Conservation (phyloP, 768 basidiomycete species). For the Auricularia sp. region DNA sequence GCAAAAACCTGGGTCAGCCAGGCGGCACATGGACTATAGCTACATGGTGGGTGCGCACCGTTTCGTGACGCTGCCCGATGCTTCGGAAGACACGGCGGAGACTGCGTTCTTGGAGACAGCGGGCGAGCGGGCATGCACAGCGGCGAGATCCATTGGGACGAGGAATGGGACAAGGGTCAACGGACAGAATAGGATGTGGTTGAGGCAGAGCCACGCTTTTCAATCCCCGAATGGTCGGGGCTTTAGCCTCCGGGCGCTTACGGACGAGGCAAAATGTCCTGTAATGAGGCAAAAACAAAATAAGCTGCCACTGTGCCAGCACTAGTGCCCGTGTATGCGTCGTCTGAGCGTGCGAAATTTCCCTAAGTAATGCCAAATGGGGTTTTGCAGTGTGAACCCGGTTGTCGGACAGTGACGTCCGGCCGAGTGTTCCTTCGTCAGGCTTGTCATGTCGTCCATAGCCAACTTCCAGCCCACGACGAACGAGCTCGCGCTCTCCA, state of each 20-base stretch:
- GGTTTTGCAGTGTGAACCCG: neutral
- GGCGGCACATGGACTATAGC: neutral
- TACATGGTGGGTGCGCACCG: conserved; percentile 35
- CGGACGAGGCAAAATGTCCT: too few species aligned
- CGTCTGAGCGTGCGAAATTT: too few species aligned
- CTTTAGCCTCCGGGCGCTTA: too few species aligned
- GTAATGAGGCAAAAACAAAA: neutral
- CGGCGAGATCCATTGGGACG: neutral
- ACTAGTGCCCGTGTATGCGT: too few species aligned
- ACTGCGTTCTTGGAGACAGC: conserved; percentile 39
- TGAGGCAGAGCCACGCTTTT: neutral
- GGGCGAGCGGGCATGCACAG: neutral
- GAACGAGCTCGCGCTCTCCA: conserved; percentile 48
- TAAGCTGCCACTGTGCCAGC: too few species aligned
- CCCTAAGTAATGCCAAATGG: too few species aligned
- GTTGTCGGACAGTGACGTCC: neutral
- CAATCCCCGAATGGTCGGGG: too few species aligned
- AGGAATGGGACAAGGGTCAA: neutral
- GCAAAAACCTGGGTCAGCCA: conserved; percentile 18
- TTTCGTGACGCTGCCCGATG: conserved; percentile 74
- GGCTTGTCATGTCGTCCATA: neutral
- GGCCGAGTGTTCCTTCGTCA: neutral
- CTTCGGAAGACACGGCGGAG: conserved; percentile 42
- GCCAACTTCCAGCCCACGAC: conserved; percentile 38
- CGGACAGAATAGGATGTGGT: neutral